Conservation (phyloP, 345 rosid species). For the Erucastrum elatum region DNA sequence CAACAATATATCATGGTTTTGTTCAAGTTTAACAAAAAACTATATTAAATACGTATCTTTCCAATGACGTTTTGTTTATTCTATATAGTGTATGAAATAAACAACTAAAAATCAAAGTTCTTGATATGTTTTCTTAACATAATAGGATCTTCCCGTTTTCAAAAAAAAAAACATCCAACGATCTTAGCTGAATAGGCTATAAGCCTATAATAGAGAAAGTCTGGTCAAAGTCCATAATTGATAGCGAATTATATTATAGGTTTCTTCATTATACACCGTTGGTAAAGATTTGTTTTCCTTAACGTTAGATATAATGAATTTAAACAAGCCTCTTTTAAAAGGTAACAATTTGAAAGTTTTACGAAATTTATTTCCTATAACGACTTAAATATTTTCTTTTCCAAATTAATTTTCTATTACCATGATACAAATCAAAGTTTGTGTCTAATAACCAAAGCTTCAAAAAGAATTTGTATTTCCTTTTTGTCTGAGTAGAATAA, state of each 20-base stretch:
- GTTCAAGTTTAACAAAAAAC: not conserved
- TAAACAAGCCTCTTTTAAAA: not conserved
- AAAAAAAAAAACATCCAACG: too few species aligned
- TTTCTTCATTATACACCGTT: not conserved
- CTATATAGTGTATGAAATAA: not conserved
- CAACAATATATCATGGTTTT: too few species aligned
- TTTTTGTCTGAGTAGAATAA: not conserved
- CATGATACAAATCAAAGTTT: not conserved
- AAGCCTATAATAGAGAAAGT: not conserved
- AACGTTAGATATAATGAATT: not conserved
- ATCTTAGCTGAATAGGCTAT: not conserved
- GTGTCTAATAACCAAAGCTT: not conserved
- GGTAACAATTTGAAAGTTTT: not conserved
- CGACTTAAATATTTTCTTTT: too few species aligned
- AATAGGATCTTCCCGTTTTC: not conserved
- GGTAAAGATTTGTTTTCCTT: not conserved
- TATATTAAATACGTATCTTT: not conserved
- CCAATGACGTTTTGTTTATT: not conserved
- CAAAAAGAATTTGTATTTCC: not conserved
- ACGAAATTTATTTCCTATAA: constrained; percentile 2
- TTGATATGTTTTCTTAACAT: not conserved
- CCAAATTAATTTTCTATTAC: not conserved
- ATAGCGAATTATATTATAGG: not conserved
- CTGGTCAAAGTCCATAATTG: constrained; percentile 19
- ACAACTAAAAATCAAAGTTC: not conserved